Conservation (phyloP, 768 basidiomycete genomes). For the Tricholoma saponaceum region DNA sequence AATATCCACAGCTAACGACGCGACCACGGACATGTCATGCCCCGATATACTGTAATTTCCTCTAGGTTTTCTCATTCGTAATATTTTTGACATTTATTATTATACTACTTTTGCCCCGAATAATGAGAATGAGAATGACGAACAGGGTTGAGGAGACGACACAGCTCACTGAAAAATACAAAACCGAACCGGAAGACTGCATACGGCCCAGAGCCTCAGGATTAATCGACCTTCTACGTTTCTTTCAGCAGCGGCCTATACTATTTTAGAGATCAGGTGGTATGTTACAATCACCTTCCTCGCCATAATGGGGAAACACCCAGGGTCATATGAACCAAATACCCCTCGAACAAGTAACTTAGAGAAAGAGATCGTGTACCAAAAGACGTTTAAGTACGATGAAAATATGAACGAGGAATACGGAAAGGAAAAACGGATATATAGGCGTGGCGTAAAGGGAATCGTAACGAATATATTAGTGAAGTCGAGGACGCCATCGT, state of each 20-base stretch:
- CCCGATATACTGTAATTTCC: too few relatives aligned
- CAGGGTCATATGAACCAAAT: constrained; percentile 8
- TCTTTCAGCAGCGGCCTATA: not conserved
- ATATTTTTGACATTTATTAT: too few relatives aligned
- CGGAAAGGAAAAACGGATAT: constrained; percentile 36
- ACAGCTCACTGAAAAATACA: too few relatives aligned
- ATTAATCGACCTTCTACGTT: not conserved
- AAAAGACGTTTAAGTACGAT: constrained; percentile 38
- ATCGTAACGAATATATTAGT: constrained; percentile 27
- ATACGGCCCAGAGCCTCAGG: too few relatives aligned
- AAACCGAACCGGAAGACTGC: too few relatives aligned
- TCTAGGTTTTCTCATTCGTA: too few relatives aligned
- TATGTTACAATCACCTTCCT: not conserved
- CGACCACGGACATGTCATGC: too few relatives aligned
- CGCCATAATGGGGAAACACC: not conserved
- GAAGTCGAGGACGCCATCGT: constrained; percentile 18
- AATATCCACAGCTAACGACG: too few relatives aligned
- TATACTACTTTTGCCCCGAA: too few relatives aligned
- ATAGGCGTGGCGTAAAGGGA: constrained; percentile 39
- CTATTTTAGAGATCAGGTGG: not conserved
- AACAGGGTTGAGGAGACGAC: too few relatives aligned
- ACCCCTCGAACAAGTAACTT: constrained; percentile 19
- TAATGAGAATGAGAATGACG: too few relatives aligned
- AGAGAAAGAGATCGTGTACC: constrained; percentile 10
- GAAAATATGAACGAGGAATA: constrained; percentile 28